These are phyloP conservation scores for Apiotrichum mycotoxinovorans DNA, from an alignment of 1,284 basidiomycete species.

Conservation along the genomic window DNA sequence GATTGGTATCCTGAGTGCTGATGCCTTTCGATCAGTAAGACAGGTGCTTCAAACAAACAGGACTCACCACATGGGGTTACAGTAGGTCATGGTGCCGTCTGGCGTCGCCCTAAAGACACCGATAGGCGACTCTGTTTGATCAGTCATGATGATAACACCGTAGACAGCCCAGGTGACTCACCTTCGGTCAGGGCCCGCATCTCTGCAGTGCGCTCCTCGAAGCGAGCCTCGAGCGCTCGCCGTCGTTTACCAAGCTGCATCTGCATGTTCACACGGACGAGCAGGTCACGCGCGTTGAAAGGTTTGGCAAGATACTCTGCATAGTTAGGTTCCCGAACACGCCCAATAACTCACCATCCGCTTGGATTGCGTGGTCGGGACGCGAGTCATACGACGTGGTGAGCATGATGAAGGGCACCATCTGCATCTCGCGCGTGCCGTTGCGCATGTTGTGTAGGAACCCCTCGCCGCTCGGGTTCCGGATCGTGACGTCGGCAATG, in stretches of 20 bases:
- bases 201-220: constrained; percentile 34
- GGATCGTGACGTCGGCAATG: constrained; percentile 52
- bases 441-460: constrained; percentile 27
- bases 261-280: constrained; percentile 49
- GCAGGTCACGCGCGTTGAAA: constrained; percentile 48
- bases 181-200: neutral
- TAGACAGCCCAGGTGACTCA: constrained; percentile 27
- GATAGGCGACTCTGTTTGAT: neutral
- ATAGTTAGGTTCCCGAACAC: too few species aligned
- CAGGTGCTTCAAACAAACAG: too few species aligned
- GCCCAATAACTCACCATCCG: constrained; percentile 28
- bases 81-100: too few species aligned
- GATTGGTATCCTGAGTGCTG: too few species aligned
- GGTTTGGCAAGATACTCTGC: constrained; percentile 44
- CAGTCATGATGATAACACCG: neutral
- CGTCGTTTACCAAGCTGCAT: constrained; percentile 44
- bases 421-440: constrained; percentile 17
- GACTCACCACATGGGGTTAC: too few species aligned
- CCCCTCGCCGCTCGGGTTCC: constrained; percentile 39
- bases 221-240: constrained; percentile 36
- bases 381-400: constrained; percentile 42
- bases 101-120: neutral
- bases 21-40: too few species aligned
- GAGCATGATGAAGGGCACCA: constrained; percentile 43
- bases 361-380: constrained; percentile 19